Evolutionary conservation across 2,329 filamentous ascomycete genomes (phyloP), one percentile per base, ranked within the genome.

Genomic region (Remersonia thermophila): DNA sequence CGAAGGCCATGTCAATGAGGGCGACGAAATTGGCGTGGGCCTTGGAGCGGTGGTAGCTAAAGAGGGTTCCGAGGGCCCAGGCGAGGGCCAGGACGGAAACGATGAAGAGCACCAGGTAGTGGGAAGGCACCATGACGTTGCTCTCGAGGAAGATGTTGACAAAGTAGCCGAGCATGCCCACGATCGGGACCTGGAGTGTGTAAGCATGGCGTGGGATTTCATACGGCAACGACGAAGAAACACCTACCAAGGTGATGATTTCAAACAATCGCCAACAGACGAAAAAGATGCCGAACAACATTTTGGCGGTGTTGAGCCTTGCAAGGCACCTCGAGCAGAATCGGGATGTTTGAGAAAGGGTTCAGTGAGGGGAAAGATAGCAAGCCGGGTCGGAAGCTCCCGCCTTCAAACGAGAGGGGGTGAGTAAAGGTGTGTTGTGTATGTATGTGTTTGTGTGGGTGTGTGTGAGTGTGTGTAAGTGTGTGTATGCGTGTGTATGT

Each of bases 111-210:
- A 80, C 62, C 41, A 81, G 69, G 54, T 80, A 68, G 53, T 71
- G 72, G 55, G 66, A 61, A 16, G 76, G 77, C 1, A 75, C 76
- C 35, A 79, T 61, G 41, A 62, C 52, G 56, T 80, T 78, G 49
- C 55, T 50, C 36, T 59, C 52, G 48, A 69, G 65, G 57, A 72
- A 79, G 46, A 66, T 64, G 56, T 78, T 57, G 45, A 80, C 69
- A 53, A 80, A 80, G 63, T 69, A 80, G 48, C 71, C 67, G 36
- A 79, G 69, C 69, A 80, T 78, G 58, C 76, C 75, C 56, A 80
- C 66, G 16, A 62, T 67, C 30, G 74, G 74, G 53, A 78, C 77
- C 75, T 80, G 45, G 11, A 1, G 7, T 6, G 27, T 7, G 30
- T 23, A 26, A n/a, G n/a, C n/a, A n/a, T n/a, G n/a, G n/a, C n/a